Percentiles rank a stretch among this genome's conserved stretches.
Conservation (phyloP, 2,329 filamentous ascomycete genomes). For the Neoarthrinium moseri region DNA sequence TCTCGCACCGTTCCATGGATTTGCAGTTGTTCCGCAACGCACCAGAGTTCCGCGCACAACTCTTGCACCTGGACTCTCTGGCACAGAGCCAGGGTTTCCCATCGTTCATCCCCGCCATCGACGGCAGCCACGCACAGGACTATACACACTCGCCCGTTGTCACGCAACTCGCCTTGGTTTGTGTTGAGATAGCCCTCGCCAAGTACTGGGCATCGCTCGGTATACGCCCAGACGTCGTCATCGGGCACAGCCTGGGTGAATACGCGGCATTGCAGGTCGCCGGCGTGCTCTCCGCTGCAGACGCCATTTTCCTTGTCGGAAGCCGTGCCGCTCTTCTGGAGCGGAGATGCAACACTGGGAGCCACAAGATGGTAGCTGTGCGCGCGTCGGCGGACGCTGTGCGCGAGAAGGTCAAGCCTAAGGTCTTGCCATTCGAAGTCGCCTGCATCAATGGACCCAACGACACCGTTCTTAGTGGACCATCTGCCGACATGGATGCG, state of each 20-base stretch:
- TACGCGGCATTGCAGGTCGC: slow-evolving; percentile 59
- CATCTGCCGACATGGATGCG: slow-evolving; percentile 44
- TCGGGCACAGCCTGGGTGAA: slow-evolving; percentile 55
- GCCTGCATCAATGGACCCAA: slow-evolving; percentile 66
- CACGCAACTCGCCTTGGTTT: slow-evolving; percentile 32
- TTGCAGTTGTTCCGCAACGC: slow-evolving; percentile 30
- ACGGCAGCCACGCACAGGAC: slow-evolving; percentile 37
- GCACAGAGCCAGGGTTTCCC: slow-evolving; percentile 32
- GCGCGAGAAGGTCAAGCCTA: background rate
- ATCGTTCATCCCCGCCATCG: slow-evolving; percentile 39
- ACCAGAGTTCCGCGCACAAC: slow-evolving; percentile 29
- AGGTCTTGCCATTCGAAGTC: slow-evolving; percentile 29
- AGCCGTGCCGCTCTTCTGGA: slow-evolving; percentile 53
- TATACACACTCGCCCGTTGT: slow-evolving; percentile 32
- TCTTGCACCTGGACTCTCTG: slow-evolving; percentile 31
- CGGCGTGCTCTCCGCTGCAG: slow-evolving; percentile 56
- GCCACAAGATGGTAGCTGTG: slow-evolving; percentile 62
- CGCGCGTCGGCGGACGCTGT: slow-evolving; percentile 34
- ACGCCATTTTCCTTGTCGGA: slow-evolving; percentile 60
- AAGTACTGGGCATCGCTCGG: slow-evolving; percentile 35
- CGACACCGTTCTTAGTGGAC: slow-evolving; percentile 60
- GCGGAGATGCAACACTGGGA: slow-evolving; percentile 50
- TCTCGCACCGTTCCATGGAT: slow-evolving; percentile 28
- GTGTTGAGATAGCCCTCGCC: slow-evolving; percentile 34
- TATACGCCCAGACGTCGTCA: slow-evolving; percentile 37